phyloP scores from a whole-genome alignment of 2,329 filamentous ascomycete genomes.

The Pyrenochaeta sp. region DNA sequence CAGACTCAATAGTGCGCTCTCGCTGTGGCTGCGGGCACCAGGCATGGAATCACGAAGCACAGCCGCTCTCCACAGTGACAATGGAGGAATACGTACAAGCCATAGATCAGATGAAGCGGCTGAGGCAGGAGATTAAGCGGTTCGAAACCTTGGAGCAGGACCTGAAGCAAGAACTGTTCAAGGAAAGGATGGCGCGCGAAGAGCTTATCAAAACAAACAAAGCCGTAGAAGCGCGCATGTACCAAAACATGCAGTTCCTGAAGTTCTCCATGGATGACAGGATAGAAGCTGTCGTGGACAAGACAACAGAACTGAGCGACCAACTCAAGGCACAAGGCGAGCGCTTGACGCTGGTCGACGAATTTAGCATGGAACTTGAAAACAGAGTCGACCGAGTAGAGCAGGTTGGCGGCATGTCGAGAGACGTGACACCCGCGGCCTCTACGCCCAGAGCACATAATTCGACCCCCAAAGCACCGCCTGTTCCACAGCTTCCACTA shows the following conservation, averaged over 20 bases:
- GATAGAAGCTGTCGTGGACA: slow-evolving; percentile 52
- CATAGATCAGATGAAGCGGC: slow-evolving; percentile 47
- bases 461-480: slow-evolving; percentile 33
- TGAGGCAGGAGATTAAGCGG: slow-evolving; percentile 44
- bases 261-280: slow-evolving; percentile 52
- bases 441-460: slow-evolving; percentile 36
- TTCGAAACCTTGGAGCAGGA: slow-evolving; percentile 46
- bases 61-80: slow-evolving; percentile 45
- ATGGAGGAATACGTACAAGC: slow-evolving; percentile 47
- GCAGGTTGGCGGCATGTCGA: slow-evolving; percentile 28
- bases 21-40: slow-evolving; percentile 58
- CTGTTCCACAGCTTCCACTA: slow-evolving; percentile 38
- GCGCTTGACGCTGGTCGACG: slow-evolving; percentile 49
- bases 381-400: slow-evolving; percentile 49
- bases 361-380: slow-evolving; percentile 51
- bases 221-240: slow-evolving; percentile 46
- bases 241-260: slow-evolving; percentile 49
- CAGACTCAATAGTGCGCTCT: slow-evolving; percentile 48
- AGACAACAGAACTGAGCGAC: slow-evolving; percentile 48
- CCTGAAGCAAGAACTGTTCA: slow-evolving; percentile 49
- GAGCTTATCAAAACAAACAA: slow-evolving; percentile 46
- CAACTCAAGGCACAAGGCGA: slow-evolving; percentile 48
- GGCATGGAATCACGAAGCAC: slow-evolving; percentile 55
- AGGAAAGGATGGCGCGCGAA: slow-evolving; percentile 43
- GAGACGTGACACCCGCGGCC: slow-evolving; percentile 40